phyloP scores from a whole-genome alignment of 352 stramenopile genomes.

The Pythium plurisporium region DNA sequence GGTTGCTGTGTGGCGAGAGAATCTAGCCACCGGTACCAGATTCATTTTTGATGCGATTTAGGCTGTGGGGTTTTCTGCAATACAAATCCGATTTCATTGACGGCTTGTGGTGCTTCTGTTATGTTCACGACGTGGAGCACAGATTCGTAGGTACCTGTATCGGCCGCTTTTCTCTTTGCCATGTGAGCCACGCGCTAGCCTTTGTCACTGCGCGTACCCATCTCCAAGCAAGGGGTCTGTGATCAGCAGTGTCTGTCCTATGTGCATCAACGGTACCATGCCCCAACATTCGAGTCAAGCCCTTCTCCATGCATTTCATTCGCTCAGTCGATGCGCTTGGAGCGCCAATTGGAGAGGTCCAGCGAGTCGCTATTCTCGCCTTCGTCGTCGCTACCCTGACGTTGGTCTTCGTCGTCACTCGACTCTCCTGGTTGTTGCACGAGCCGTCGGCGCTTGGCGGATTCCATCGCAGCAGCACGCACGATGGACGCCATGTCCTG shows the following conservation, averaged over 20 bases:
- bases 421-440: conserved; percentile 11
- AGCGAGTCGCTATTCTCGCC: conserved; percentile 35
- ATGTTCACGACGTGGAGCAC: too few species aligned
- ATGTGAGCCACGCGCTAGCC: too few species aligned
- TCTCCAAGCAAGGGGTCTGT: too few species aligned
- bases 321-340: conserved; percentile 20
- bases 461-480: conserved; percentile 8
- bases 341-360: conserved; percentile 38
- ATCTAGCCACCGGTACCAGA: background rate
- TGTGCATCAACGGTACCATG: too few species aligned
- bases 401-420: conserved; percentile 13
- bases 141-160: too few species aligned
- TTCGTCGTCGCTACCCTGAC: conserved; percentile 3
- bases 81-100: background rate
- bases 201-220: too few species aligned
- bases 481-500: conserved; percentile 5
- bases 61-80: background rate
- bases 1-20: conserved; percentile 12
- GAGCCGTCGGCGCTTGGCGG: conserved; percentile 28
- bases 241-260: too few species aligned
- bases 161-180: too few species aligned
- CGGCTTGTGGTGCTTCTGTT: too few species aligned
- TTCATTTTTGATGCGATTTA: background rate
- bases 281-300: too few species aligned
- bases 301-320: background rate